Evolutionary conservation across 1,139 yeast species (phyloP).

Genomic region (Blastobotrys malaysiensis): DNA sequence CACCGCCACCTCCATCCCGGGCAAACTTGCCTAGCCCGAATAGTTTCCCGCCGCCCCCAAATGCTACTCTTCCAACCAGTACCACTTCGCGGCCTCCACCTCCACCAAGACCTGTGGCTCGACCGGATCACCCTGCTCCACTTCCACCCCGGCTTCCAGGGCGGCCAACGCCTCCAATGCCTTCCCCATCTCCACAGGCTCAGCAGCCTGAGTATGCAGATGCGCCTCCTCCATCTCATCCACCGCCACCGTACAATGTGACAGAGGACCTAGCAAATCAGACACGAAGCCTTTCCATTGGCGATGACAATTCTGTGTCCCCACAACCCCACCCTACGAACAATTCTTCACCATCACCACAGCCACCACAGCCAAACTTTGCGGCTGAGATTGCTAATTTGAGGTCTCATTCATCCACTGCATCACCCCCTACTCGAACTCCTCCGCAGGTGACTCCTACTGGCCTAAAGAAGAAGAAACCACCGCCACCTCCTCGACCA

Average conservation of each 20-base stretch:
- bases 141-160: conserved; percentile 11
- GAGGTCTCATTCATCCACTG: conserved; percentile 7
- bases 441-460: conserved; percentile 11
- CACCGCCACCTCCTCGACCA: conserved; percentile 29
- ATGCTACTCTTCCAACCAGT: conserved; percentile 5
- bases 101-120: conserved; percentile 10
- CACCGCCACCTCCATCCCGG: conserved; percentile 8
- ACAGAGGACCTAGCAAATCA: background rate
- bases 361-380: conserved; percentile 24
- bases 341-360: background rate
- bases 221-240: background rate
- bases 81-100: conserved; percentile 3
- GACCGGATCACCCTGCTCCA: conserved; percentile 8
- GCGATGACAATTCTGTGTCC: background rate
- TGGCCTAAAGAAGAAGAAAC: conserved; percentile 24
- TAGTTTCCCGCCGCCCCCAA: conserved; percentile 20
- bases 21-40: conserved; percentile 13
- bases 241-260: conserved; percentile 8
- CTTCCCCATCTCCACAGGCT: background rate
- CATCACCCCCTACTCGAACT: conserved; percentile 11
- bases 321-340: background rate
- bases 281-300: background rate
- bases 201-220: conserved; percentile 6
- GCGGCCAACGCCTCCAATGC: conserved; percentile 8
- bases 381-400: conserved; percentile 30